Evolutionary conservation across 2,329 filamentous ascomycete genomes (phyloP).

Genomic region (Trichoderma gracile): DNA sequence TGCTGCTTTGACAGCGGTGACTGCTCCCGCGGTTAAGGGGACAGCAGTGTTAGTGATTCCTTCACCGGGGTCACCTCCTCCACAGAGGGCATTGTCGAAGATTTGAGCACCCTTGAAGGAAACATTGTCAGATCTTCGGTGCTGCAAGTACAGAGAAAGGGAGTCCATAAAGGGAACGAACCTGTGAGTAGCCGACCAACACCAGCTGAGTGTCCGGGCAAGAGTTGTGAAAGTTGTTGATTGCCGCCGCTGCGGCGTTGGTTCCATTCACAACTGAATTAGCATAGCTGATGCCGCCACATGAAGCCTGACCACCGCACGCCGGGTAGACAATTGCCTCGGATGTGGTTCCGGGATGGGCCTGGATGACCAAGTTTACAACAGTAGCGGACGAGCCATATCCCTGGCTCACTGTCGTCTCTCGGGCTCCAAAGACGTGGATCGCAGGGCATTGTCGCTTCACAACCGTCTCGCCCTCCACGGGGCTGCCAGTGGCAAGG

Average conservation of each 20-base stretch:
- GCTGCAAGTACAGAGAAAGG: background rate
- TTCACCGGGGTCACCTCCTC: conserved; percentile 53
- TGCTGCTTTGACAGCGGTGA: conserved; percentile 60
- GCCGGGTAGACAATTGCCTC: conserved; percentile 62
- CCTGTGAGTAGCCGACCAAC: conserved; percentile 63
- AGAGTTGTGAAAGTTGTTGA: conserved; percentile 57
- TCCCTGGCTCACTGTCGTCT: conserved; percentile 52
- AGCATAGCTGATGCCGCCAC: conserved; percentile 61
- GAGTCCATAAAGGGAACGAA: conserved; percentile 30
- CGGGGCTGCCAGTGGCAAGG: background rate
- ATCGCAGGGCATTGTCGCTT: conserved; percentile 32
- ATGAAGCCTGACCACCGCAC: conserved; percentile 60
- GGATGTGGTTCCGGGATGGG: conserved; percentile 53
- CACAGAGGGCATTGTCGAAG: conserved; percentile 63
- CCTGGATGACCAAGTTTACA: conserved; percentile 50
- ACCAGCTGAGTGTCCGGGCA: conserved; percentile 61
- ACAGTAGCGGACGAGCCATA: conserved; percentile 54
- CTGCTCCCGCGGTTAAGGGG: conserved; percentile 48
- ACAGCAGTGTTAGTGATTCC: conserved; percentile 47
- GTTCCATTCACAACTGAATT: conserved; percentile 43
- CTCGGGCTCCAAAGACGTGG: conserved; percentile 50
- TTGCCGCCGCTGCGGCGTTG: conserved; percentile 36
- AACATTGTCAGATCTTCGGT: background rate
- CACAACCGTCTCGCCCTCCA: background rate
- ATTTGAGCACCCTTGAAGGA: conserved; percentile 56